A percentile compares a stretch with the other conserved stretches of the same genome.
These are phyloP conservation scores for Monilinia vaccinii-corymbosi DNA, from an alignment of 2,329 filamentous ascomycete species.

Conservation along the genomic window DNA sequence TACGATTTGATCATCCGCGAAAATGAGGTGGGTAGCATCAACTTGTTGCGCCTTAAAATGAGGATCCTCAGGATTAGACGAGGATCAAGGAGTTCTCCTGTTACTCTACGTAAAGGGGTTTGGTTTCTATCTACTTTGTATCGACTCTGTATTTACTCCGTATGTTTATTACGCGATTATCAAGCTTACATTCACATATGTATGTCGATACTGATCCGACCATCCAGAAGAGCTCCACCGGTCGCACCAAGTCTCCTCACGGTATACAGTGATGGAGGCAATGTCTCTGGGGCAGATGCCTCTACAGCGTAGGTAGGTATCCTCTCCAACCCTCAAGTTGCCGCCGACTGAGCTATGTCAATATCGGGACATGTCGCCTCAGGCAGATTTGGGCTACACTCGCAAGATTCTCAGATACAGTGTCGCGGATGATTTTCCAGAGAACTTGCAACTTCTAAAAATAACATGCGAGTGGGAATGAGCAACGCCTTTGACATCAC, in stretches of 20 bases:
- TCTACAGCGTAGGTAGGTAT: not conserved
- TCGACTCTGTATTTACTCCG: no score
- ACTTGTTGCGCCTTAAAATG: not conserved
- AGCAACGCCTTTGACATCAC: not conserved
- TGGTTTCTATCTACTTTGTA: no score
- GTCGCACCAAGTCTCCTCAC: not conserved
- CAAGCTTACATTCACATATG: no score
- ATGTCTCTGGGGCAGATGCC: not conserved
- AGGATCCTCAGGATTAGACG: slow-evolving; percentile 10
- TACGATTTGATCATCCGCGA: no score
- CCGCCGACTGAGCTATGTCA: not conserved
- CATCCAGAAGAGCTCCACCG: not conserved
- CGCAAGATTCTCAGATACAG: not conserved
- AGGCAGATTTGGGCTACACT: not conserved
- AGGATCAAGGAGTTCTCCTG: not conserved
- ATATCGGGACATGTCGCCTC: not conserved
- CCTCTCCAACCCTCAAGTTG: not conserved
- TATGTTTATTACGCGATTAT: no score
- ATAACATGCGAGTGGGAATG: no score
- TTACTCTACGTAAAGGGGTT: no score
- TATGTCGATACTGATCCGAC: not conserved
- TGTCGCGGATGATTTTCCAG: no score
- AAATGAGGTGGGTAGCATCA: no score
- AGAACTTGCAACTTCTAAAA: not conserved
- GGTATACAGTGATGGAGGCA: not conserved